These are phyloP conservation scores for Venturia pyrina DNA, from an alignment of 2,329 filamentous ascomycete species.

Conservation along the genomic window DNA sequence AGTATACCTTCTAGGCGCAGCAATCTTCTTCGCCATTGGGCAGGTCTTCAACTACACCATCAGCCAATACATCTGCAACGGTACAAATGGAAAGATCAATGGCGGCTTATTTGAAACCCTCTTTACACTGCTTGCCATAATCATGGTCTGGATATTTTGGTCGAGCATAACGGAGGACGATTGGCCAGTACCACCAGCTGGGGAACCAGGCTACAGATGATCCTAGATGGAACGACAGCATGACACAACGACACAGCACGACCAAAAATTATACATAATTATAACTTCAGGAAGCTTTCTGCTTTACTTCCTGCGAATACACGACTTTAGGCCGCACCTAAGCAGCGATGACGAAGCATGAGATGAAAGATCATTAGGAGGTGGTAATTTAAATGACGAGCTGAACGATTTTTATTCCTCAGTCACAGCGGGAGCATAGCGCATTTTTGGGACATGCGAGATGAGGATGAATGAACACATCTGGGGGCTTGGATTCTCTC, in stretches of 20 bases:
- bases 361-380: background rate
- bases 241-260: background rate
- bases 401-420: constrained; percentile 2
- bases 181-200: constrained; percentile 57
- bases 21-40: constrained; percentile 75
- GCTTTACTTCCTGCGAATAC: background rate
- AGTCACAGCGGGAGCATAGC: background rate
- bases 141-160: constrained; percentile 92
- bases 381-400: constrained; percentile 1
- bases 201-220: constrained; percentile 12
- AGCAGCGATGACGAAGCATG: background rate
- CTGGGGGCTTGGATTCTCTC: constrained; percentile 1
- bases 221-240: background rate
- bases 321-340: background rate
- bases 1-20: constrained; percentile 67
- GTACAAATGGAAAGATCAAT: constrained; percentile 77
- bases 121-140: constrained; percentile 74
- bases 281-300: background rate
- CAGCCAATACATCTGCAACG: constrained; percentile 81
- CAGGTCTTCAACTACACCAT: constrained; percentile 95
- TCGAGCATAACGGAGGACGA: constrained; percentile 98
- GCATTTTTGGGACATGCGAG: background rate
- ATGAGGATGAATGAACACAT: background rate
- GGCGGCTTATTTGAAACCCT: constrained; percentile 87
- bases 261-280: background rate